phyloP scores from a whole-genome alignment of 1,284 basidiomycete species.

The Cutaneotrichosporon sp. region DNA sequence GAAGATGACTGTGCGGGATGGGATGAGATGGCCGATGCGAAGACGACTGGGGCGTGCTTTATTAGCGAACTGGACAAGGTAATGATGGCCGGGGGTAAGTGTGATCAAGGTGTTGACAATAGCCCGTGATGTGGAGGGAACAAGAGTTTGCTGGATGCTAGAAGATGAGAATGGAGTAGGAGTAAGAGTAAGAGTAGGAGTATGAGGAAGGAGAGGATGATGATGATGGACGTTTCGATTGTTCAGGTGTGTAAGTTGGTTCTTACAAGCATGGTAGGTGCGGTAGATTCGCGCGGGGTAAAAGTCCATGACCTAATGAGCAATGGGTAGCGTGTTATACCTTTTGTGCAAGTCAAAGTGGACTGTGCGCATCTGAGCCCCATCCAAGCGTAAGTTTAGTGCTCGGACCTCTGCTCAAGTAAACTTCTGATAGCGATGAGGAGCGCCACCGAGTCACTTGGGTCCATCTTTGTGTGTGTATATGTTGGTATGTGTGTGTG shows the following conservation, averaged over 20 bases:
- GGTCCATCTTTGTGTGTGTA: no score
- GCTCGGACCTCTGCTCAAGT: neutral
- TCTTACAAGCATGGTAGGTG: no score
- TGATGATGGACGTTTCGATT: slow-evolving; percentile 1
- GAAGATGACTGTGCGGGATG: neutral
- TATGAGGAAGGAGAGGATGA: neutral
- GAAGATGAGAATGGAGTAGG: no score
- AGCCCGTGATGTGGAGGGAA: neutral
- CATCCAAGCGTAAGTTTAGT: neutral
- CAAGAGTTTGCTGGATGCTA: neutral
- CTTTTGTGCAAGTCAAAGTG: neutral
- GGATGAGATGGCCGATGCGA: neutral
- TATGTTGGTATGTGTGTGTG: no score
- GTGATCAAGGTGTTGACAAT: neutral
- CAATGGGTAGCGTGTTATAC: neutral
- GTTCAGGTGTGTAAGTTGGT: neutral
- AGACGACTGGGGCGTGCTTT: neutral
- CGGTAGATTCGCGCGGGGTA: no score
- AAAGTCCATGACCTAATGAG: no score
- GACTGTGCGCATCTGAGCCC: neutral
- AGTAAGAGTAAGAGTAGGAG: no score
- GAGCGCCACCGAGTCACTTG: neutral
- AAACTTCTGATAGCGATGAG: neutral
- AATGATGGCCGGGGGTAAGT: neutral
- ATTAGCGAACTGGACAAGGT: neutral